These are phyloP conservation scores for Fusarium xyrophilum DNA, from an alignment of 2,329 filamentous ascomycete species.

Conservation along the genomic window DNA sequence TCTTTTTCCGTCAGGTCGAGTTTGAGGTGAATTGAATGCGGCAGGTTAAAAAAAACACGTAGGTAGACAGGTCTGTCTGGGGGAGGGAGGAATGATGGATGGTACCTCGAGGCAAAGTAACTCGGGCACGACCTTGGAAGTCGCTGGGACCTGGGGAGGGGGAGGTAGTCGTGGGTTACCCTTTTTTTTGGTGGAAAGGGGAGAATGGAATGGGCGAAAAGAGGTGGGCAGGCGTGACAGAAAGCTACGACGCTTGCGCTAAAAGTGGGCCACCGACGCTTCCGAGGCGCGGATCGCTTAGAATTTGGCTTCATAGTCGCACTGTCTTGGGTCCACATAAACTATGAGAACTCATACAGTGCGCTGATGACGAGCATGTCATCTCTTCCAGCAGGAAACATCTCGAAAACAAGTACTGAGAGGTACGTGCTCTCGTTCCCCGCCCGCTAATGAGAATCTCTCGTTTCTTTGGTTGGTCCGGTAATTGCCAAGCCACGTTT, in stretches of 20 bases:
- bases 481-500: slow-evolving; percentile 29
- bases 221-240: slow-evolving; percentile 41
- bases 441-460: slow-evolving; percentile 7
- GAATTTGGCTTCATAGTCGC: not conserved
- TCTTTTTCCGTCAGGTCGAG: slow-evolving; percentile 25
- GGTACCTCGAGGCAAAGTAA: slow-evolving; percentile 54
- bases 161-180: slow-evolving; percentile 46
- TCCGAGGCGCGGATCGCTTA: slow-evolving; percentile 8
- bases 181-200: slow-evolving; percentile 47
- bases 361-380: not conserved
- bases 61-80: slow-evolving; percentile 17
- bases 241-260: slow-evolving; percentile 34
- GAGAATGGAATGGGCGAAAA: slow-evolving; percentile 42
- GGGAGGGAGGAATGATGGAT: slow-evolving; percentile 39
- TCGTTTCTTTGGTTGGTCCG: slow-evolving; percentile 22
- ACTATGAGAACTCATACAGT: not conserved
- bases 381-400: slow-evolving; percentile 23
- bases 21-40: slow-evolving; percentile 28
- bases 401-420: slow-evolving; percentile 33
- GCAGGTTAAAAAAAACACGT: slow-evolving; percentile 5
- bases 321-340: not conserved
- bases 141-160: slow-evolving; percentile 44
- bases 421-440: slow-evolving; percentile 33
- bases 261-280: slow-evolving; percentile 24
- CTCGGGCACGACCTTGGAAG: slow-evolving; percentile 45